These are phyloP conservation scores for Galerina sulciceps DNA, from an alignment of 768 basidiomycete species.

Conservation along the genomic window DNA sequence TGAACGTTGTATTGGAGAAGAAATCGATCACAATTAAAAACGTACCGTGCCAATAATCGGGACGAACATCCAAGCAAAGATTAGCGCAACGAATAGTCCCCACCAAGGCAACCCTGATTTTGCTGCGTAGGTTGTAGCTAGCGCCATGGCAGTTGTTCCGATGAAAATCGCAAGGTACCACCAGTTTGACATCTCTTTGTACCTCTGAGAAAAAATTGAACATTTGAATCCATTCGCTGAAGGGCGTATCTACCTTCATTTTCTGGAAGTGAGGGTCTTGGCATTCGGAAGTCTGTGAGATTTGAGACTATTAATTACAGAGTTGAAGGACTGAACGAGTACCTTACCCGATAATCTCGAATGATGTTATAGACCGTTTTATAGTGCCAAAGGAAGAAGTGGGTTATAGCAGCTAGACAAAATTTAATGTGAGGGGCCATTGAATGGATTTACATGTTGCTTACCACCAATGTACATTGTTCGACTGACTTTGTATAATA, in stretches of 20 bases:
- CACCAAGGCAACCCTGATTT: slow-evolving; percentile 41
- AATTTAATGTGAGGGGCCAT: neutral
- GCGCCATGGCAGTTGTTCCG: slow-evolving; percentile 31
- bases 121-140: slow-evolving; percentile 38
- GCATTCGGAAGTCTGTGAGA: slow-evolving; percentile 38
- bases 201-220: slow-evolving; percentile 21
- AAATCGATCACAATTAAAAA: neutral
- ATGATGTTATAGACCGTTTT: slow-evolving; percentile 41
- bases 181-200: slow-evolving; percentile 40
- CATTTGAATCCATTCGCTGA: neutral
- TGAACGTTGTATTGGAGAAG: no score
- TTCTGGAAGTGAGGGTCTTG: slow-evolving; percentile 40
- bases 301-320: slow-evolving; percentile 28
- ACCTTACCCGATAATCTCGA: slow-evolving; percentile 27
- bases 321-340: no score
- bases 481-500: slow-evolving; percentile 40
- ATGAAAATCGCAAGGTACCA: slow-evolving; percentile 37
- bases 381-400: slow-evolving; percentile 53
- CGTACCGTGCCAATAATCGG: slow-evolving; percentile 51
- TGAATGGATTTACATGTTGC: neutral
- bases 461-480: slow-evolving; percentile 43
- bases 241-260: slow-evolving; percentile 31
- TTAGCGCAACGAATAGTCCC: slow-evolving; percentile 43
- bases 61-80: slow-evolving; percentile 49
- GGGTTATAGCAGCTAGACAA: slow-evolving; percentile 46